phyloP scores from a whole-genome alignment of 345 rosid species.

The Geranium brycei region DNA sequence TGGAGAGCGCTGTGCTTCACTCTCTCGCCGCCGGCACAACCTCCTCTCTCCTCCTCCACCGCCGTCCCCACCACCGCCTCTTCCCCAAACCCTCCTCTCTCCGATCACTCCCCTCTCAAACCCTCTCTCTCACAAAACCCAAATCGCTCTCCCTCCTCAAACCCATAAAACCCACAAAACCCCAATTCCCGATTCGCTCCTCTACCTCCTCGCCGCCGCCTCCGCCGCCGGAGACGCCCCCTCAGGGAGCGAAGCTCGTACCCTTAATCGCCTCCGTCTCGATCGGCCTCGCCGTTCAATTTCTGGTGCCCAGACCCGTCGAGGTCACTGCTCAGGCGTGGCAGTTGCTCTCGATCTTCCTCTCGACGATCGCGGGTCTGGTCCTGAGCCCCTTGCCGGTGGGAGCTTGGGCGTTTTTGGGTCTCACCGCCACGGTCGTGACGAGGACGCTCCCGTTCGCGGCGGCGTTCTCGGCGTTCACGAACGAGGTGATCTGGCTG shows the following conservation, averaged over 20 bases:
- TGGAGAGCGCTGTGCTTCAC: slow-evolving; percentile 64
- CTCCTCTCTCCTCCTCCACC: slow-evolving; percentile 13
- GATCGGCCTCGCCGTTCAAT: slow-evolving; percentile 54
- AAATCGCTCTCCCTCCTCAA: neutral
- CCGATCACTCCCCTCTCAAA: slow-evolving; percentile 16
- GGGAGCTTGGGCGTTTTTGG: slow-evolving; percentile 93
- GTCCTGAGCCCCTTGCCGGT: slow-evolving; percentile 80
- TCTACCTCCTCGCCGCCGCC: slow-evolving; percentile 14
- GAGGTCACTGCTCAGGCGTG: slow-evolving; percentile 65
- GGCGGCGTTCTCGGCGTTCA: slow-evolving; percentile 76
- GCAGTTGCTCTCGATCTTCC: slow-evolving; percentile 79
- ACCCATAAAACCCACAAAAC: slow-evolving; percentile 3
- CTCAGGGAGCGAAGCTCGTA: slow-evolving; percentile 53
- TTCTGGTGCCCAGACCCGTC: slow-evolving; percentile 48
- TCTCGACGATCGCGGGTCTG: slow-evolving; percentile 83
- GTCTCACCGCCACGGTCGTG: slow-evolving; percentile 59
- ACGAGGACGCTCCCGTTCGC: slow-evolving; percentile 62
- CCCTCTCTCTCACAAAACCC: neutral
- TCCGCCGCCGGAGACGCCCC: neutral
- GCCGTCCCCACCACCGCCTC: neutral
- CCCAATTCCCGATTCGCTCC: slow-evolving; percentile 18
- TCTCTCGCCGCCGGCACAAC: slow-evolving; percentile 37
- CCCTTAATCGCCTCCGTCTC: slow-evolving; percentile 55
- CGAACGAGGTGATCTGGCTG: slow-evolving; percentile 86
- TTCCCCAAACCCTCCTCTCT: slow-evolving; percentile 14